These are phyloP conservation scores for Cadophora luteo-olivacea DNA, from an alignment of 2,329 filamentous ascomycete genomes.

Conservation along the genomic window DNA sequence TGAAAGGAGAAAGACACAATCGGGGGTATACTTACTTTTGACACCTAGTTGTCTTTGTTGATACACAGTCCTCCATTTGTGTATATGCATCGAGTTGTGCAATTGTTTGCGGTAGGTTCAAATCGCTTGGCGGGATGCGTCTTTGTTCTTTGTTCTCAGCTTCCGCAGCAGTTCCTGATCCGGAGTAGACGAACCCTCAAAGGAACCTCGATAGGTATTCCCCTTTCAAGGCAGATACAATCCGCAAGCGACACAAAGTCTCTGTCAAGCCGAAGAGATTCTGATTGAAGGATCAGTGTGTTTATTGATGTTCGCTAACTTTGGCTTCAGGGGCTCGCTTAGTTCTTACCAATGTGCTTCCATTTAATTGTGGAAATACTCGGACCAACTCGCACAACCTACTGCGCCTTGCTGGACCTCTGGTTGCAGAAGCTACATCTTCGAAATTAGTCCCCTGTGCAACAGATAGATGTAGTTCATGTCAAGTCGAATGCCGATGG, in stretches of 20 bases:
- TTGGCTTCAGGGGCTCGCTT: slow-evolving; percentile 7
- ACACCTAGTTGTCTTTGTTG: not conserved
- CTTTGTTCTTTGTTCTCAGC: not conserved
- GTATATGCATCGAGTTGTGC: not conserved
- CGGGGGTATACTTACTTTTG: not conserved
- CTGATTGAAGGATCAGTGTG: too few species aligned
- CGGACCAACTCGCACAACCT: not conserved
- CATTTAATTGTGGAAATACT: not conserved
- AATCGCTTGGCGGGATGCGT: not conserved
- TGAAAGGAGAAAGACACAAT: not conserved
- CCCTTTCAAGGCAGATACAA: not conserved
- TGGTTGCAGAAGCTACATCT: not conserved
- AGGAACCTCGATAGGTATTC: not conserved
- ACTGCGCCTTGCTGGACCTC: not conserved
- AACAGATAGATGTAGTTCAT: not conserved
- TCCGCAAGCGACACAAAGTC: not conserved
- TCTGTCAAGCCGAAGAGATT: not conserved
- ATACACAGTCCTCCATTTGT: not conserved
- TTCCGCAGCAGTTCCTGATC: not conserved
- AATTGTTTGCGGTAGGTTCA: not conserved
- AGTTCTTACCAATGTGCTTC: not conserved
- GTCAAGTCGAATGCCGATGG: not conserved
- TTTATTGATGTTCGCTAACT: not conserved
- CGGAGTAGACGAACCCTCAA: not conserved
- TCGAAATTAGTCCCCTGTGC: not conserved